phyloP scores from a whole-genome alignment of 169 alveolate genomes.

The Theileria equi region DNA sequence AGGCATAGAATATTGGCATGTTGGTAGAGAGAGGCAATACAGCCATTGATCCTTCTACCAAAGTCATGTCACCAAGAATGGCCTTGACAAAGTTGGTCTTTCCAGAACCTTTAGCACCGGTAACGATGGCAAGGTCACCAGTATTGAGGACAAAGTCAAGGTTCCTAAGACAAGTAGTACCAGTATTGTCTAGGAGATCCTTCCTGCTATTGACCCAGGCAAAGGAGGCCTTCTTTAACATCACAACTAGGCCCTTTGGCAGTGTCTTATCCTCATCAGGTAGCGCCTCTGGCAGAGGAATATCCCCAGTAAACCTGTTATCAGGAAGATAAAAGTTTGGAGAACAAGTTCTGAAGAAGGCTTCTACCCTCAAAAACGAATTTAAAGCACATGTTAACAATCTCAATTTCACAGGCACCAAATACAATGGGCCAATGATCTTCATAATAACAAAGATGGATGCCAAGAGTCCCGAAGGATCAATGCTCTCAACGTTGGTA shows the following conservation, averaged over 20 bases:
- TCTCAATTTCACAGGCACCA: constrained; percentile 14
- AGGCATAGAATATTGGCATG: constrained; percentile 60
- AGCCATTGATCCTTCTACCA: constrained; percentile 62
- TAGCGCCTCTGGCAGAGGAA: not conserved
- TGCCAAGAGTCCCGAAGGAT: constrained; percentile 8
- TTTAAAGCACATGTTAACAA: not conserved
- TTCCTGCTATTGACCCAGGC: constrained; percentile 12
- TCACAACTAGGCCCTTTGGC: constrained; percentile 11
- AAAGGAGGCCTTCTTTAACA: constrained; percentile 39
- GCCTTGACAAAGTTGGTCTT: constrained; percentile 58
- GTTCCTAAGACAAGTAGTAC: not conserved
- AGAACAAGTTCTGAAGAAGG: constrained; percentile 15
- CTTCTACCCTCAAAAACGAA: constrained; percentile 21
- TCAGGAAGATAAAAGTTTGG: constrained; percentile 41
- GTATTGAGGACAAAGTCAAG: constrained; percentile 28
- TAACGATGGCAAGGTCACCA: constrained; percentile 47
- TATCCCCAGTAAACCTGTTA: not conserved
- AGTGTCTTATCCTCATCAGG: not conserved
- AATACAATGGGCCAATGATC: constrained; percentile 18
- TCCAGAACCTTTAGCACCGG: constrained; percentile 61
- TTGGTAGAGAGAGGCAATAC: constrained; percentile 48
- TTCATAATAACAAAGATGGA: constrained; percentile 3
- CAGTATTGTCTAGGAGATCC: constrained; percentile 1
- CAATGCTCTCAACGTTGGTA: constrained; percentile 8
- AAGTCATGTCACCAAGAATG: constrained; percentile 57